These are phyloP conservation scores for Cladobotryum protrusum DNA, from an alignment of 2,329 filamentous ascomycete species.

Conservation along the genomic window DNA sequence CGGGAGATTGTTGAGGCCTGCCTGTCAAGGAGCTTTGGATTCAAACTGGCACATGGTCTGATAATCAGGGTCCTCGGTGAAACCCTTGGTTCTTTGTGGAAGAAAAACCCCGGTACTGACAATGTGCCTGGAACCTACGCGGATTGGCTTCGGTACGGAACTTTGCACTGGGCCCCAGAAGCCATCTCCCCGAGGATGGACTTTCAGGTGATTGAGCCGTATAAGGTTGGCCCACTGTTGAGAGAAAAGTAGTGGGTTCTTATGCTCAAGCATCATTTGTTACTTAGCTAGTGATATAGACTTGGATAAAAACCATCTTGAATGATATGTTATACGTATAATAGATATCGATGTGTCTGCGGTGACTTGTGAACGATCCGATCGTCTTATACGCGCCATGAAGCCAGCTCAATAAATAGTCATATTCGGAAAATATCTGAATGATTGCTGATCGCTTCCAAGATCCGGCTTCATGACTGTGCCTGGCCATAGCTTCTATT, in stretches of 20 bases:
- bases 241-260: neutral
- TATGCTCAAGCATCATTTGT: no score
- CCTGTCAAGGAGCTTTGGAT: constrained; percentile 44
- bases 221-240: constrained; percentile 30
- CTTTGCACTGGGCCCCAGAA: constrained; percentile 40
- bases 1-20: constrained; percentile 46
- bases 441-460: no score
- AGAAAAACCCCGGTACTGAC: constrained; percentile 42
- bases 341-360: no score
- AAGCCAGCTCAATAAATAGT: no score
- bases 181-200: constrained; percentile 29
- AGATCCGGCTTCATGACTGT: no score
- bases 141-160: constrained; percentile 47
- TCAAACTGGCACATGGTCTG: constrained; percentile 51
- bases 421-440: no score
- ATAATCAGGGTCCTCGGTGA: constrained; percentile 43
- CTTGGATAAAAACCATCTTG: no score
- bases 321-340: no score
- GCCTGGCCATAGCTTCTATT: no score
- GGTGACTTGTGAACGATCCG: no score
- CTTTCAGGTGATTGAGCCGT: constrained; percentile 29
- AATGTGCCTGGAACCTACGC: constrained; percentile 46
- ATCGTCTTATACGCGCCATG: no score
- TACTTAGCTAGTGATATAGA: no score
- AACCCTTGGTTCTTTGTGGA: constrained; percentile 49